Conservation (phyloP, 768 basidiomycete species). For the Lyophyllum shimeji region DNA sequence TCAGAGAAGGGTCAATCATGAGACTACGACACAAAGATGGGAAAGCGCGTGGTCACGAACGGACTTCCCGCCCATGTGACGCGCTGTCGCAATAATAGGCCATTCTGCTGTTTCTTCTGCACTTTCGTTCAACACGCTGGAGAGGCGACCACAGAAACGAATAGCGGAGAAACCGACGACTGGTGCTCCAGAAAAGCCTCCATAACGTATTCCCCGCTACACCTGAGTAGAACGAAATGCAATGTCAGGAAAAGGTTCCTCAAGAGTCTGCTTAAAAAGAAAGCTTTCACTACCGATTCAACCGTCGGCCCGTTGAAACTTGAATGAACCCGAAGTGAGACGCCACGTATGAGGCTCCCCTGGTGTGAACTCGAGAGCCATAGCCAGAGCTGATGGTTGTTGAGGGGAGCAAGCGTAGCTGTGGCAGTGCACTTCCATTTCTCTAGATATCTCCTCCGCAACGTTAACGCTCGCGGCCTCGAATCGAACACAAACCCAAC, state of each 20-base stretch:
- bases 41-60: slow-evolving; percentile 7
- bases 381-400: neutral
- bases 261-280: too few species aligned
- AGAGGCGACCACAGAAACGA: neutral
- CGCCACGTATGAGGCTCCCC: neutral
- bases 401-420: neutral
- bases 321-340: neutral
- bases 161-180: too few species aligned
- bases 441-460: neutral
- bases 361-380: neutral
- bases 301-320: too few species aligned
- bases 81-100: neutral
- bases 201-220: too few species aligned
- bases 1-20: neutral
- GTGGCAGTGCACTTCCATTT: neutral
- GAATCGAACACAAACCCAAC: too few species aligned
- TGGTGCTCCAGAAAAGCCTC: too few species aligned
- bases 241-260: neutral
- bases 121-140: neutral
- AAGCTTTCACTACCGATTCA: too few species aligned
- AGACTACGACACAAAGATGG: neutral
- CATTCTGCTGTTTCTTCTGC: neutral
- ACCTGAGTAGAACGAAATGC: neutral
- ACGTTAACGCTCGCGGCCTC: too few species aligned
- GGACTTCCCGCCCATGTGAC: slow-evolving; percentile 9